Conservation (phyloP, 441 rosid species). For the Cnidoscolus chayamansa region DNA sequence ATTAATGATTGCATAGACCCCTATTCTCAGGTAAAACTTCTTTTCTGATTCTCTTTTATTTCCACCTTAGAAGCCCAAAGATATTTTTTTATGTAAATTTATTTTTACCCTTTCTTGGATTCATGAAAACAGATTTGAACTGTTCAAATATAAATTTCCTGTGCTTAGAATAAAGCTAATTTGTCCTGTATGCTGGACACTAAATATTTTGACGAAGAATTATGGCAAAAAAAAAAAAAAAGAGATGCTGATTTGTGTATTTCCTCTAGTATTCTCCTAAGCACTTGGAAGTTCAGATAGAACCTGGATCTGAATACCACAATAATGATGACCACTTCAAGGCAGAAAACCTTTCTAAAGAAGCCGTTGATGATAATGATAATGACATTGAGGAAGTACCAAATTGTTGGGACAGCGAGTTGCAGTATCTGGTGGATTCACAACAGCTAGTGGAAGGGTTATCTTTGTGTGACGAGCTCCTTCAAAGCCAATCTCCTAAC, state of each 20-base stretch:
- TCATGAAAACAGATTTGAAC: too few relatives aligned
- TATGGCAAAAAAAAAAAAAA: too few relatives aligned
- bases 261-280: constrained; percentile 11
- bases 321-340: constrained; percentile 22
- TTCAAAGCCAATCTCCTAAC: constrained; percentile 72
- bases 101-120: too few relatives aligned
- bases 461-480: constrained; percentile 75
- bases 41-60: not conserved
- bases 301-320: constrained; percentile 30
- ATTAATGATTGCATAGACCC: constrained; percentile 21
- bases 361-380: constrained; percentile 31
- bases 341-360: constrained; percentile 29
- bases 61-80: not conserved
- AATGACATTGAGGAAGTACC: constrained; percentile 49
- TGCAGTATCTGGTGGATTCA: constrained; percentile 64
- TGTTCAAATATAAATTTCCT: too few relatives aligned
- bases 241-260: constrained; percentile 14
- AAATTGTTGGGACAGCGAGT: constrained; percentile 83
- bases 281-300: constrained; percentile 37
- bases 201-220: not conserved
- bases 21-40: constrained; percentile 44
- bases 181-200: not conserved
- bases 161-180: not conserved
- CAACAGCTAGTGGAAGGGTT: constrained; percentile 91
- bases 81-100: not conserved